Conservation (phyloP, 1,284 basidiomycete genomes). For the Leccinum colubrinum region DNA sequence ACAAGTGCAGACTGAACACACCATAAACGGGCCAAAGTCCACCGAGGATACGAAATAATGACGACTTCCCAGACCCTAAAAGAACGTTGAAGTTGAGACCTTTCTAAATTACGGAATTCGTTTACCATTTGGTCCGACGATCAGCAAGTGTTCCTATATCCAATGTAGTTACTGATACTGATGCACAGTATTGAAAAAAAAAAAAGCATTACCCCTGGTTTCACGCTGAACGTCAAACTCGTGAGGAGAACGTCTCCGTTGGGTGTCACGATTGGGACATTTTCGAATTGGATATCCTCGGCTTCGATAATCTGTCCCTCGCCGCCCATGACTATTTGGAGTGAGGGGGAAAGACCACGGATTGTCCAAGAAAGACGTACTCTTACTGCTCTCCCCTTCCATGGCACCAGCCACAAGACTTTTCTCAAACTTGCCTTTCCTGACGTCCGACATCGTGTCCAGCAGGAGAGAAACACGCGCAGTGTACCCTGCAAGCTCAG, state of each 20-base stretch:
- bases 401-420: constrained; percentile 75
- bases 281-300: constrained; percentile 88
- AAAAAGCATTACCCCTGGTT: constrained; percentile 66
- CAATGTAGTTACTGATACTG: constrained; percentile 2
- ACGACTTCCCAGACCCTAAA: constrained; percentile 82
- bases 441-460: constrained; percentile 90
- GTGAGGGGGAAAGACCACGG: background rate
- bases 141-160: constrained; percentile 80
- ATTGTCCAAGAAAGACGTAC: constrained; percentile 43
- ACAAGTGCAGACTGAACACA: constrained; percentile 18
- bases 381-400: constrained; percentile 76
- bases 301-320: constrained; percentile 82
- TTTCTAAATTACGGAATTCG: background rate
- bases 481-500: constrained; percentile 95
- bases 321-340: constrained; percentile 66
- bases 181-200: constrained; percentile 12
- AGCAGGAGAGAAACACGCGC: constrained; percentile 87
- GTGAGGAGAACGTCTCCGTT: constrained; percentile 92
- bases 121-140: constrained; percentile 88
- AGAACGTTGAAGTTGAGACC: constrained; percentile 1
- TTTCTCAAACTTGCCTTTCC: constrained; percentile 87
- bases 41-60: constrained; percentile 91
- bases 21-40: constrained; percentile 98
- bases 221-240: constrained; percentile 86
- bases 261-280: constrained; percentile 94